Conservation (phyloP, 139 green algal genomes). For the Chlamydomonas schloesseri region DNA sequence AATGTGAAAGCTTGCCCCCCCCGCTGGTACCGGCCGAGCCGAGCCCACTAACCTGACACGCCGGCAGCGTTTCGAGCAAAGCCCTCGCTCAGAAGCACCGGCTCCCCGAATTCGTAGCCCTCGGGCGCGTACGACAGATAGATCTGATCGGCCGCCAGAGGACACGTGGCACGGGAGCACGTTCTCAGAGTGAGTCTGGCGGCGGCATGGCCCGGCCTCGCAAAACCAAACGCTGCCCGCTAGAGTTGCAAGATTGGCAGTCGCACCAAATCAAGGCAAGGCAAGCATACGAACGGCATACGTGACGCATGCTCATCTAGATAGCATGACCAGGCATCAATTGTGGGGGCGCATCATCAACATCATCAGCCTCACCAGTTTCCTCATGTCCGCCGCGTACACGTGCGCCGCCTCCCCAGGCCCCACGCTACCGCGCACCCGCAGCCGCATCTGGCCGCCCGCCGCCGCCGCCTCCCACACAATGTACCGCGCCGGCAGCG, state of each 20-base stretch:
- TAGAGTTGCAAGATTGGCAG: no score
- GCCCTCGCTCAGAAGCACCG: constrained; percentile 62
- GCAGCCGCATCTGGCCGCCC: constrained; percentile 34
- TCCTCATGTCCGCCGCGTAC: constrained; percentile 73
- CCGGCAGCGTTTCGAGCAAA: constrained; percentile 44
- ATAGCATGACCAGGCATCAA: no score
- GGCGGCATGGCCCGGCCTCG: no score
- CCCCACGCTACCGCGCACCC: constrained; percentile 59
- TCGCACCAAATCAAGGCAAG: no score
- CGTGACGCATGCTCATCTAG: no score
- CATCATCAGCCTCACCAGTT: constrained; percentile 24
- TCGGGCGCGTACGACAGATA: constrained; percentile 73
- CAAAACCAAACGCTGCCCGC: no score
- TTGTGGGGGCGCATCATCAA: no score
- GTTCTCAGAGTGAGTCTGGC: no score
- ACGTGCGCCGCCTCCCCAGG: constrained; percentile 54
- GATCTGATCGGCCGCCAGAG: constrained; percentile 38
- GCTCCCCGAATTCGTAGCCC: constrained; percentile 75
- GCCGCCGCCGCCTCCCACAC: constrained; percentile 70
- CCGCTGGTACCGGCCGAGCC: no score
- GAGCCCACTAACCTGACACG: constrained; percentile 8
- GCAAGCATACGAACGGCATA: no score
- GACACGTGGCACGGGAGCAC: no score
- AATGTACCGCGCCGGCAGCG: constrained; percentile 49
- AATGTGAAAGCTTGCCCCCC: no score